A percentile compares a stretch with the other conserved stretches of the same genome.
Conservation (phyloP, 1,139 yeast genomes). For the Komagataea norvegica region DNA sequence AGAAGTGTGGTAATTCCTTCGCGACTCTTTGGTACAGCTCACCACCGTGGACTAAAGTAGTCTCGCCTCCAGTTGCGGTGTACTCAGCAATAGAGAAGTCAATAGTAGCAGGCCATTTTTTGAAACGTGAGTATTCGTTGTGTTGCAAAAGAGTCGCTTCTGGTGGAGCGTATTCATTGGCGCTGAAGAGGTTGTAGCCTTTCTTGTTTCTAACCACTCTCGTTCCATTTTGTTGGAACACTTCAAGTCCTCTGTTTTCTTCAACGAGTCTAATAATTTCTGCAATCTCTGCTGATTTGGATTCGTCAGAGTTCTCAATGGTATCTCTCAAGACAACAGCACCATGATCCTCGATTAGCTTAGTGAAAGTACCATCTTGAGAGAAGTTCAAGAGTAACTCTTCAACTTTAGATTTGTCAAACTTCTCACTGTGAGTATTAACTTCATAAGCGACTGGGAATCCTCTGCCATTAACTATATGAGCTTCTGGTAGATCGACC, state of each 20-base stretch:
- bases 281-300: slow-evolving; percentile 8
- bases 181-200: slow-evolving; percentile 28
- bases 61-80: slow-evolving; percentile 29
- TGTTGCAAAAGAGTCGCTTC: slow-evolving; percentile 27
- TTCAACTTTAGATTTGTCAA: slow-evolving; percentile 7
- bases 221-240: slow-evolving; percentile 30
- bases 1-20: slow-evolving; percentile 25
- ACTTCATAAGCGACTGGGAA: slow-evolving; percentile 16
- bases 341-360: slow-evolving; percentile 11
- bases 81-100: slow-evolving; percentile 26
- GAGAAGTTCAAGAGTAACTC: slow-evolving; percentile 2
- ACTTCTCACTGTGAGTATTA: slow-evolving; percentile 7
- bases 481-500: slow-evolving; percentile 12
- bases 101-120: slow-evolving; percentile 27
- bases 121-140: slow-evolving; percentile 32
- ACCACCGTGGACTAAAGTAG: slow-evolving; percentile 32
- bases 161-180: slow-evolving; percentile 29
- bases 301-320: slow-evolving; percentile 5
- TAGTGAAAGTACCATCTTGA: slow-evolving; percentile 7
- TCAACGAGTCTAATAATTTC: slow-evolving; percentile 24
- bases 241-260: slow-evolving; percentile 19
- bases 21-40: slow-evolving; percentile 27
- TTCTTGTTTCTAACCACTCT: slow-evolving; percentile 28
- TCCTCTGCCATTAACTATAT: slow-evolving; percentile 17
- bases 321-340: slow-evolving; percentile 11